phyloP scores from a whole-genome alignment of 2,329 filamentous ascomycete genomes.

The Talaromyces amestolkiae region DNA sequence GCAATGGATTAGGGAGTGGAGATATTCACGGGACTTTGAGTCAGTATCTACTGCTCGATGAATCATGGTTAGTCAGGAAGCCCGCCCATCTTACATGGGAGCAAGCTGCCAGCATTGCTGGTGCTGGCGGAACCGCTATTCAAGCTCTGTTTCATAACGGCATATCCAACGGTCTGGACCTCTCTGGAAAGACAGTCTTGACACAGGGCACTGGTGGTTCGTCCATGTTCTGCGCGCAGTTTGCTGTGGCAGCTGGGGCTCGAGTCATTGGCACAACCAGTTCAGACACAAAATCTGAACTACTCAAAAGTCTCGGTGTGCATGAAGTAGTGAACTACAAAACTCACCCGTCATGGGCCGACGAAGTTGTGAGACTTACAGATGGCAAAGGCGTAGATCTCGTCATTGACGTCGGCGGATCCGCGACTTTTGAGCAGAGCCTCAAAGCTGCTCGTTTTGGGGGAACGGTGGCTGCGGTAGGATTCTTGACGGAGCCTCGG shows the following conservation, averaged over 20 bases:
- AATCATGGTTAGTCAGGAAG: conserved; percentile 48
- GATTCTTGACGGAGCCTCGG: conserved; percentile 41
- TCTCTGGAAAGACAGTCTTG: conserved; percentile 46
- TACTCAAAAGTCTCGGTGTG: conserved; percentile 50
- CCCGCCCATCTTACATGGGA: conserved; percentile 48
- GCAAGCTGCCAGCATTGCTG: conserved; percentile 49
- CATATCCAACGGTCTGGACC: conserved; percentile 41
- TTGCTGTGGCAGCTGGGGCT: conserved; percentile 51
- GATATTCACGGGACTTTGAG: conserved; percentile 48
- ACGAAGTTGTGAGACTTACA: conserved; percentile 41
- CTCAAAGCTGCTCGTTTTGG: conserved; percentile 37
- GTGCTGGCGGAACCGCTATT: conserved; percentile 50
- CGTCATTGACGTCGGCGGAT: conserved; percentile 42
- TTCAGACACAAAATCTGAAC: conserved; percentile 49
- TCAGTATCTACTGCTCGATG: conserved; percentile 48
- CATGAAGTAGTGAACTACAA: conserved; percentile 48
- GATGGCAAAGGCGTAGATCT: conserved; percentile 41
- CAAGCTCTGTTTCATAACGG: conserved; percentile 47
- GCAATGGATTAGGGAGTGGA: conserved; percentile 38
- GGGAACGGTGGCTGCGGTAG: conserved; percentile 49
- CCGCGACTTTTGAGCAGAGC: conserved; percentile 43
- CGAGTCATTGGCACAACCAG: conserved; percentile 59
- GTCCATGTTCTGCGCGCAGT: conserved; percentile 45
- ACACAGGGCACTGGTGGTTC: conserved; percentile 57
- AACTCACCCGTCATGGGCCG: conserved; percentile 38